Evolutionary conservation across 2,329 filamentous ascomycete species (phyloP).

Genomic region (Phoma sp.): DNA sequence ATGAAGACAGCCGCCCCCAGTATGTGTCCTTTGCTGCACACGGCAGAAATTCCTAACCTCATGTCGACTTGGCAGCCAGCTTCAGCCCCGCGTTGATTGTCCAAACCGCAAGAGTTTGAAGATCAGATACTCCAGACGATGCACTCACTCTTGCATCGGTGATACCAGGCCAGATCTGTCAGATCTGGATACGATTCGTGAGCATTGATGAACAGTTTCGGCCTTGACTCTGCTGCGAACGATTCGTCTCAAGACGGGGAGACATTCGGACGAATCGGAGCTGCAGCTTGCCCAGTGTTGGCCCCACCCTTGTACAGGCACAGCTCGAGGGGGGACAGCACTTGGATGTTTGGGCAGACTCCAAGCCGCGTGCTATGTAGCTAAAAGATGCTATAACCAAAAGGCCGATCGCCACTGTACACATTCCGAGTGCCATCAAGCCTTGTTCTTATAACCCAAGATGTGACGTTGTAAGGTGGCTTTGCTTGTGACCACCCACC

Average conservation of each 20-base stretch:
- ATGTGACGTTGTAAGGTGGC: conserved; percentile 39
- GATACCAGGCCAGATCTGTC: not conserved
- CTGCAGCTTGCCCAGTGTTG: conserved; percentile 8
- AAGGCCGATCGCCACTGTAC: not conserved
- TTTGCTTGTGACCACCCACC: conserved; percentile 30
- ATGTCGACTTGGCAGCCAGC: too few species aligned
- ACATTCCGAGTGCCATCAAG: not conserved
- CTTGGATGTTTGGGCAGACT: not conserved
- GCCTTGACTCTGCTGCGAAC: conserved; percentile 21
- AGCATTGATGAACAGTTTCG: conserved; percentile 7
- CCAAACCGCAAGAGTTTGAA: too few species aligned
- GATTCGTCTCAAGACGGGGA: conserved; percentile 5
- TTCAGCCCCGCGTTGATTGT: not conserved
- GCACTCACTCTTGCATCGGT: not conserved
- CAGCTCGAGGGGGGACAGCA: not conserved
- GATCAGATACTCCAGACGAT: too few species aligned
- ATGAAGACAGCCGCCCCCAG: too few species aligned
- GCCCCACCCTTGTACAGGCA: conserved; percentile 10
- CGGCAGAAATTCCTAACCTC: too few species aligned
- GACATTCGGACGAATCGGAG: conserved; percentile 5
- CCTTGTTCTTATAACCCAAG: not conserved
- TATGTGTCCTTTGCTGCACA: too few species aligned
- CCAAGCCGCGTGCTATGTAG: not conserved
- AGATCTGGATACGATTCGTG: not conserved
- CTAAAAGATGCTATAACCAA: not conserved